phyloP scores from a whole-genome alignment of 805 yeast genomes.

The Lipomyces oligophaga region DNA sequence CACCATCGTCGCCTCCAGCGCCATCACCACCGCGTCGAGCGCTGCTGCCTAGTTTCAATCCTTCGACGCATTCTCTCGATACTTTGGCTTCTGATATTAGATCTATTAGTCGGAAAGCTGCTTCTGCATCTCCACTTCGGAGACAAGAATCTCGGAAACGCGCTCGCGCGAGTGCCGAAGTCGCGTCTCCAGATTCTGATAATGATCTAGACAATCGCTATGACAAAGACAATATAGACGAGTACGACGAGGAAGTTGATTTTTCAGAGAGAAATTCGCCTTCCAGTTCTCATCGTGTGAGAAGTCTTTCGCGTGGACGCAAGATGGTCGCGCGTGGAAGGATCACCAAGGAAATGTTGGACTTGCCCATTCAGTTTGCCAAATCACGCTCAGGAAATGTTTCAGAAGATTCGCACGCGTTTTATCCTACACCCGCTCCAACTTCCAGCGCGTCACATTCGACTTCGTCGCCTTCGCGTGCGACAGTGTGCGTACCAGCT shows the following conservation, averaged over 20 bases:
- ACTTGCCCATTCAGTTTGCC: background rate
- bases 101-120: background rate
- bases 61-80: background rate
- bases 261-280: background rate
- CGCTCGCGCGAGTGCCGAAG: constrained; percentile 7
- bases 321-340: background rate
- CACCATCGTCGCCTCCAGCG: constrained; percentile 50
- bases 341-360: no score
- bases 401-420: constrained; percentile 2
- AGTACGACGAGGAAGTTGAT: constrained; percentile 5
- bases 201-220: background rate
- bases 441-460: constrained; percentile 27
- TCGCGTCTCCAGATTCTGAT: constrained; percentile 4
- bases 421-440: constrained; percentile 36
- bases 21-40: constrained; percentile 17
- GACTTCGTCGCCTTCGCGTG: constrained; percentile 17
- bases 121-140: background rate
- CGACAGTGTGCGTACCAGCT: constrained; percentile 6
- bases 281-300: constrained; percentile 1
- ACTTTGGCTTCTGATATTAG: no score
- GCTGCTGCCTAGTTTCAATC: constrained; percentile 24
- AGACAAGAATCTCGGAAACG: constrained; percentile 23
- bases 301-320: background rate
- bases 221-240: constrained; percentile 7
- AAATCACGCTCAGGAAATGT: background rate